Percentiles rank a stretch among this genome's conserved stretches.
Evolutionary conservation across 352 stramenopile genomes (phyloP).

Genomic region (Phytophthora europaea): DNA sequence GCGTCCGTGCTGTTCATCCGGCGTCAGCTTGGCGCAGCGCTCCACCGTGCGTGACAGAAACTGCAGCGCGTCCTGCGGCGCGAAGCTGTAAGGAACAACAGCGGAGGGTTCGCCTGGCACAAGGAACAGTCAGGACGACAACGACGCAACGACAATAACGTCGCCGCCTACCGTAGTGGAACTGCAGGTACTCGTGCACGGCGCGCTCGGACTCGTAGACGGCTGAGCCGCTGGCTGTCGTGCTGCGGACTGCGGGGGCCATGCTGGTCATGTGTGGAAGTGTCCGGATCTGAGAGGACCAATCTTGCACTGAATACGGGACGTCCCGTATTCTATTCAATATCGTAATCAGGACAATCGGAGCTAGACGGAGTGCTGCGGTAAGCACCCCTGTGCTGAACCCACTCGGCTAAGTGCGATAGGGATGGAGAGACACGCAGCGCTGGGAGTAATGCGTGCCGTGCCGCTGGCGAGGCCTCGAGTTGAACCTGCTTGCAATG

Average conservation of each 20-base stretch:
- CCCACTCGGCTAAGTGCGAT: conserved; percentile 25
- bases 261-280: conserved; percentile 16
- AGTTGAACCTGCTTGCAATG: conserved; percentile 1
- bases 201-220: conserved; percentile 91
- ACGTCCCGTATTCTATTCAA: conserved; percentile 10
- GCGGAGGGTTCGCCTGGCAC: conserved; percentile 65
- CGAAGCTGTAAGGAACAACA: conserved; percentile 77
- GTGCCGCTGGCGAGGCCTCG: not conserved
- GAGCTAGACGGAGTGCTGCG: conserved; percentile 4
- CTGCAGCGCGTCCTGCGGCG: conserved; percentile 79
- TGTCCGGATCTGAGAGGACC: not conserved
- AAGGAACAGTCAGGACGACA: not conserved
- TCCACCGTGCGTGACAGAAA: conserved; percentile 92
- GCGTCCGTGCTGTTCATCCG: conserved; percentile 62
- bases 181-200: conserved; percentile 93
- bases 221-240: conserved; percentile 86
- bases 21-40: conserved; percentile 68
- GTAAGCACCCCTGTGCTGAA: not conserved
- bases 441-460: not conserved
- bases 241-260: conserved; percentile 70
- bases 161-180: conserved; percentile 81
- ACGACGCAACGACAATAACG: not conserved
- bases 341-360: not conserved
- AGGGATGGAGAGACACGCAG: conserved; percentile 15
- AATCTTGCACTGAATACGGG: conserved; percentile 12